Evolutionary conservation across 1,284 basidiomycete genomes (phyloP).

Genomic region (Gymnopus androsaceus): DNA sequence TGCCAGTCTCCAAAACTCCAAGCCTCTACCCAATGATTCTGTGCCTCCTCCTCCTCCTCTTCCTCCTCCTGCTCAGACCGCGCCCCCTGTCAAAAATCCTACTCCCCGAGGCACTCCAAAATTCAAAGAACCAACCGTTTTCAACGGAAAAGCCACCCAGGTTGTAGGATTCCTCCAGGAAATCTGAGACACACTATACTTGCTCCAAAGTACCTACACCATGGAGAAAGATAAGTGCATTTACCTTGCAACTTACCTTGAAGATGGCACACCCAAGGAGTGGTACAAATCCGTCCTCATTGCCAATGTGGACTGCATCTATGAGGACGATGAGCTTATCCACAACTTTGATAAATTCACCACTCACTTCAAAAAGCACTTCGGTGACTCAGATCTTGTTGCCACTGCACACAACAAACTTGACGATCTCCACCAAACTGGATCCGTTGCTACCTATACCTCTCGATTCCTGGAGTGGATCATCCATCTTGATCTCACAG

Average conservation of each 20-base stretch:
- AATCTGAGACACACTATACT: not conserved
- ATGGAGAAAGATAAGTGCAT: slow-evolving; percentile 9
- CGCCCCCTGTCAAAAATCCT: not conserved
- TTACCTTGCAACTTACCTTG: slow-evolving; percentile 9
- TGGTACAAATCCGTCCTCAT: slow-evolving; percentile 5
- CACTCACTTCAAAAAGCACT: slow-evolving; percentile 26
- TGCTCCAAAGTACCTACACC: not conserved
- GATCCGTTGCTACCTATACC: slow-evolving; percentile 25
- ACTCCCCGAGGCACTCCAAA: not conserved
- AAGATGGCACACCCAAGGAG: not conserved
- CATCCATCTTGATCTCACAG: slow-evolving; percentile 24
- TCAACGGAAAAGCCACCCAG: not conserved
- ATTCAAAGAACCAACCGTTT: not conserved
- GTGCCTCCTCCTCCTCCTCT: too few relatives aligned
- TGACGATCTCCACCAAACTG: slow-evolving; percentile 29
- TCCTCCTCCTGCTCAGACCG: too few relatives aligned
- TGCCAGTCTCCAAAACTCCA: too few relatives aligned
- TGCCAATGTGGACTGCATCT: not conserved
- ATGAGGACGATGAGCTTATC: slow-evolving; percentile 15
- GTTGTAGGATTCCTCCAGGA: slow-evolving; percentile 1
- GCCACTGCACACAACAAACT: slow-evolving; percentile 22
- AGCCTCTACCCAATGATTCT: too few relatives aligned
- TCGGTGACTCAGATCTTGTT: slow-evolving; percentile 28
- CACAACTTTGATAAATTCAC: slow-evolving; percentile 22
- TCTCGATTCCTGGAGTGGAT: slow-evolving; percentile 27